Evolutionary conservation across 2,329 filamentous ascomycete species (phyloP), one percentile per base, ranked within the genome.

Genomic region (Paraconiothyrium sp.): DNA sequence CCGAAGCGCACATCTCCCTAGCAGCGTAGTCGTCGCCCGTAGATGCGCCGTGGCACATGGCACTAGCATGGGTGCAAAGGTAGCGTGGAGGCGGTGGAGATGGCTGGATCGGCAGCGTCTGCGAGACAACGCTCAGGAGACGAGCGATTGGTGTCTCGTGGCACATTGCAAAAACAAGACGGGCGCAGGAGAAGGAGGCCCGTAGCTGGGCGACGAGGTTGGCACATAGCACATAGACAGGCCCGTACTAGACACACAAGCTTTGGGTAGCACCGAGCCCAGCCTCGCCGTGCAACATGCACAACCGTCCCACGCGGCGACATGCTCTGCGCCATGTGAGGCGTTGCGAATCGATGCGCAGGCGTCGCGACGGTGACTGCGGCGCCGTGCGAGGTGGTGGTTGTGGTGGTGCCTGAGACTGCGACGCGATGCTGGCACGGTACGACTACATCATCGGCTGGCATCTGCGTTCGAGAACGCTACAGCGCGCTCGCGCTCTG

Each of bases 21-120:
- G 74, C 67, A 65, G 72, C 69, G 61, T 73, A 73, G 67, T 20
- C 20, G 56, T 46, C 52, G 70, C 63, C 72, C 70, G 71, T 72
- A 67, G 1, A 14, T 32, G 37, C 35, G 55, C 24, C 10, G 57
- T 35, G 57, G 24, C 44, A 22, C 39, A 54, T 41, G 57, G 6
- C 44, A 32, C 20, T 5, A n/a, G 16, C 20, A 20, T 20, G 1
- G 20, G 20, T 20, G 1, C 20, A 20, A 20, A 20, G 32, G 27
- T 9, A 32, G 37, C 37, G 37, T 50, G 35, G 10, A 54, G 47
- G 60, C 37, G 35, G 48, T 41, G 20, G 43, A 44, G 39, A 44
- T 48, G 54, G 54, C 13, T 37, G 41, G 41, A 32, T 54, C 37
- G 51, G 32, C 11, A 6, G 44, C 6, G 20, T 41, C 16, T n/a